phyloP scores from a whole-genome alignment of 2,329 filamentous ascomycete genomes.

The Fusarium subglutinans region DNA sequence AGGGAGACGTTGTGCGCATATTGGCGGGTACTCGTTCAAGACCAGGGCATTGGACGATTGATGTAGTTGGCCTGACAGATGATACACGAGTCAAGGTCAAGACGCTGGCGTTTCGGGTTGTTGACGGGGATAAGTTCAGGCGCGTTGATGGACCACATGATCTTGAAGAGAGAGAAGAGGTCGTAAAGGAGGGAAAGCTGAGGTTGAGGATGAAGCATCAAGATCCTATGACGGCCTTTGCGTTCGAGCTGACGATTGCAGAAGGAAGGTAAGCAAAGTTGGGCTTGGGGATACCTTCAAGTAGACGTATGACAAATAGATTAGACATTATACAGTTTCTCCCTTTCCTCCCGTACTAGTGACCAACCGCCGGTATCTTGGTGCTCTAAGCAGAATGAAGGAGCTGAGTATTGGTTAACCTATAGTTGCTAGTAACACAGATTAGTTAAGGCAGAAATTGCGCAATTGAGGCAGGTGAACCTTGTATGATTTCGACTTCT shows the following conservation, averaged over 20 bases:
- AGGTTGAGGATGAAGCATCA: not conserved
- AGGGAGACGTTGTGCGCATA: not conserved
- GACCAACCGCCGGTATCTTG: too few species aligned
- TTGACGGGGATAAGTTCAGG: not conserved
- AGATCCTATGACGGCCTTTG: not conserved
- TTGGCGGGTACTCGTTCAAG: constrained; percentile 3
- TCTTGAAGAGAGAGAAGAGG: not conserved
- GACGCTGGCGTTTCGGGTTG: not conserved
- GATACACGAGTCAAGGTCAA: not conserved
- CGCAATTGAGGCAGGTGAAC: too few species aligned
- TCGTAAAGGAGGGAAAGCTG: not conserved
- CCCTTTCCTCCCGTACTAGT: too few species aligned
- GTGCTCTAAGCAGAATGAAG: fast-evolving
- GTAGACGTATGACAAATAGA: too few species aligned
- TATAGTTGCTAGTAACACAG: too few species aligned
- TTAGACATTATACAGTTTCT: too few species aligned
- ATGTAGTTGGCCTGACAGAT: not conserved
- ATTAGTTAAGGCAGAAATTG: too few species aligned
- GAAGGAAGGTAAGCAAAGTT: fast-evolving
- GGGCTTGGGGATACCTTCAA: too few species aligned
- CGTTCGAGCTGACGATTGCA: not conserved
- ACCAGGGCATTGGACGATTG: not conserved
- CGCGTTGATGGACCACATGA: not conserved
- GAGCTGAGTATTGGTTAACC: too few species aligned
- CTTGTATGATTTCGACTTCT: too few species aligned